Conservation (phyloP, 2,329 filamentous ascomycete genomes). For the Apiospora rasikravindrae region DNA sequence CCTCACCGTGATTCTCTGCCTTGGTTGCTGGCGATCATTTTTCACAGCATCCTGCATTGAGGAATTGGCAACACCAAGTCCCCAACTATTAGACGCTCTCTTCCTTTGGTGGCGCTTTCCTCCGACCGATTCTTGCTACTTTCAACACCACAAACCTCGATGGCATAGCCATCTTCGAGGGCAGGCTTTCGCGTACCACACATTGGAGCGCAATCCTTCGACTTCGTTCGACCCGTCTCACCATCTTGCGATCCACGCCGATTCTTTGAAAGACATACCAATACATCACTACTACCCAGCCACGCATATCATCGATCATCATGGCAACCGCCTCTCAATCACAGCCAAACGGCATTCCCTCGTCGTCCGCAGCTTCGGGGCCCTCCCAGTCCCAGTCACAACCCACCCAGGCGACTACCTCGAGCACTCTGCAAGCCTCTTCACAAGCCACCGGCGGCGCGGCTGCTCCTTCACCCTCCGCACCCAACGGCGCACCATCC, state of each 20-base stretch:
- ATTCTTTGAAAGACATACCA: background rate
- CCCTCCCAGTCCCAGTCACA: slow-evolving; percentile 39
- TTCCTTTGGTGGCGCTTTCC: background rate
- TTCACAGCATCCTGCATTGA: background rate
- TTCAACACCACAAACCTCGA: slow-evolving; percentile 7
- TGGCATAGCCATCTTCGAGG: slow-evolving; percentile 15
- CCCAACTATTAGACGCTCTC: background rate
- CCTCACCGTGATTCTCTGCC: background rate
- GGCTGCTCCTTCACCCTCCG: slow-evolving; percentile 29
- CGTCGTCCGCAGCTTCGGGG: slow-evolving; percentile 43
- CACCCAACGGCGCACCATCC: slow-evolving; percentile 37
- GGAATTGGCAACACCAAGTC: background rate
- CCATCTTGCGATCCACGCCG: slow-evolving; percentile 29
- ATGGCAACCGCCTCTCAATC: slow-evolving; percentile 44
- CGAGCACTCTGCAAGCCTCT: slow-evolving; percentile 41
- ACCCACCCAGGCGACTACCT: slow-evolving; percentile 33
- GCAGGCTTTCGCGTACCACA: background rate
- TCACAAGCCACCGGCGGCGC: slow-evolving; percentile 30
- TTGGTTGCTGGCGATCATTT: slow-evolving; percentile 10
- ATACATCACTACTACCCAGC: background rate
- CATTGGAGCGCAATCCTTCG: slow-evolving; percentile 14
- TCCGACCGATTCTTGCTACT: background rate
- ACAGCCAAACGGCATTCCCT: slow-evolving; percentile 59
- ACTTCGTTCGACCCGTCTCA: background rate
- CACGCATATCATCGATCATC: slow-evolving; percentile 21